phyloP scores from a whole-genome alignment of 306 rosid genomes.

The Cucurbita ficifolia region DNA sequence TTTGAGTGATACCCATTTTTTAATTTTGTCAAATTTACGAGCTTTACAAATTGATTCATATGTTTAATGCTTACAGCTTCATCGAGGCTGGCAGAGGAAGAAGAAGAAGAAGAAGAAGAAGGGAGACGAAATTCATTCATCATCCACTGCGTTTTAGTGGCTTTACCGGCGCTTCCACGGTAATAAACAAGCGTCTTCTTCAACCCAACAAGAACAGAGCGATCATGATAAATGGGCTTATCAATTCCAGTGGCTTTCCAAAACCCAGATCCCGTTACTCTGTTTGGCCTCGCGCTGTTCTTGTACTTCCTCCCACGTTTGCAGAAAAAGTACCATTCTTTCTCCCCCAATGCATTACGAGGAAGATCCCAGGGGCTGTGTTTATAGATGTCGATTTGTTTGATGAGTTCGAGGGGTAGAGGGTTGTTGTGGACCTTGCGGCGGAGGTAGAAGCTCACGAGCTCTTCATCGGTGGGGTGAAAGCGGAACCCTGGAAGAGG shows the following conservation, averaged over 20 bases:
- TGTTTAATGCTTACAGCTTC: constrained; percentile 42
- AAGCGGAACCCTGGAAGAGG: constrained; percentile 83
- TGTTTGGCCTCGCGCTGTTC: constrained; percentile 26
- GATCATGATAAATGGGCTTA: constrained; percentile 16
- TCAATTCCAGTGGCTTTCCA: constrained; percentile 36
- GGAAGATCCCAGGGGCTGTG: constrained; percentile 48
- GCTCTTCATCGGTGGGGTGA: constrained; percentile 92
- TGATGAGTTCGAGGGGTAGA: constrained; percentile 49
- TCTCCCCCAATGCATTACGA: constrained; percentile 28
- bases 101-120: background rate
- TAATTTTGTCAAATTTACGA: background rate
- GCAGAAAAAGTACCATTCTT: constrained; percentile 27
- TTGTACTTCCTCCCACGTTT: constrained; percentile 24
- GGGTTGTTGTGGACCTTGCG: constrained; percentile 61
- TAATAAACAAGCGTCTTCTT: constrained; percentile 83
- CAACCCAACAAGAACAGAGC: constrained; percentile 32
- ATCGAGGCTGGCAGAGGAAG: background rate
- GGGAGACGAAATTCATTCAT: constrained; percentile 96
- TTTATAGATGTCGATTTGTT: constrained; percentile 66
- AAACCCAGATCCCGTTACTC: constrained; percentile 24
- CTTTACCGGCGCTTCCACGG: constrained; percentile 76
- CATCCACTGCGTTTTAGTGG: constrained; percentile 97
- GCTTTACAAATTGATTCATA: constrained; percentile 17
- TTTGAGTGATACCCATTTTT: background rate
- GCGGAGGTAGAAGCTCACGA: constrained; percentile 62